These are phyloP conservation scores for Mycena leptocephala DNA, from an alignment of 768 basidiomycete species.

Conservation along the genomic window DNA sequence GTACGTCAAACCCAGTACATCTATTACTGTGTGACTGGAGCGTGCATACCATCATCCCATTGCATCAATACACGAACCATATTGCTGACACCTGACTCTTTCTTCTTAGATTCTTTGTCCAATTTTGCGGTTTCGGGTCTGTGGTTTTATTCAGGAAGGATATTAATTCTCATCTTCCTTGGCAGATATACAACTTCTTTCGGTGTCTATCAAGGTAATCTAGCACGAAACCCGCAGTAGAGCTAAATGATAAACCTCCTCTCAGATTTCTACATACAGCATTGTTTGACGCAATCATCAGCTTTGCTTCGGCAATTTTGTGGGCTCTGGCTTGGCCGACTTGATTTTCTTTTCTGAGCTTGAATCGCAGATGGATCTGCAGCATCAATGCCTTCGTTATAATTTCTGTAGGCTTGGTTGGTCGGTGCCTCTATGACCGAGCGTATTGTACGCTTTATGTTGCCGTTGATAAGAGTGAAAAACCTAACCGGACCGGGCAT, in stretches of 20 bases:
- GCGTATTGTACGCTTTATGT: too few relatives aligned
- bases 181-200: too few relatives aligned
- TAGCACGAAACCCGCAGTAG: too few relatives aligned
- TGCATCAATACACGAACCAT: too few relatives aligned
- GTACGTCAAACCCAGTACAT: not conserved
- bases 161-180: not conserved
- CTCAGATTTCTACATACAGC: slow-evolving; percentile 56
- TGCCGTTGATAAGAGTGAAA: too few relatives aligned
- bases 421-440: too few relatives aligned
- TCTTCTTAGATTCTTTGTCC: slow-evolving; percentile 40
- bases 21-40: not conserved
- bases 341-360: slow-evolving; percentile 14
- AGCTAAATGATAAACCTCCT: slow-evolving; percentile 38
- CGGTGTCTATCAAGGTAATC: too few relatives aligned
- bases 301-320: slow-evolving; percentile 57
- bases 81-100: too few relatives aligned
- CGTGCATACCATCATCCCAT: too few relatives aligned
- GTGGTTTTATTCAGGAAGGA: not conserved
- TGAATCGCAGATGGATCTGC: not conserved
- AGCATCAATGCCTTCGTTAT: too few relatives aligned
- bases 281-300: slow-evolving; percentile 50
- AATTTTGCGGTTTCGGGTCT: slow-evolving; percentile 60
- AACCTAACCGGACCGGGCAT: too few relatives aligned
- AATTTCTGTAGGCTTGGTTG: too few relatives aligned
- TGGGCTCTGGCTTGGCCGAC: slow-evolving; percentile 33